Evolutionary conservation across 2,329 filamentous ascomycete genomes (phyloP).

Genomic region (Simplicillium sp.): DNA sequence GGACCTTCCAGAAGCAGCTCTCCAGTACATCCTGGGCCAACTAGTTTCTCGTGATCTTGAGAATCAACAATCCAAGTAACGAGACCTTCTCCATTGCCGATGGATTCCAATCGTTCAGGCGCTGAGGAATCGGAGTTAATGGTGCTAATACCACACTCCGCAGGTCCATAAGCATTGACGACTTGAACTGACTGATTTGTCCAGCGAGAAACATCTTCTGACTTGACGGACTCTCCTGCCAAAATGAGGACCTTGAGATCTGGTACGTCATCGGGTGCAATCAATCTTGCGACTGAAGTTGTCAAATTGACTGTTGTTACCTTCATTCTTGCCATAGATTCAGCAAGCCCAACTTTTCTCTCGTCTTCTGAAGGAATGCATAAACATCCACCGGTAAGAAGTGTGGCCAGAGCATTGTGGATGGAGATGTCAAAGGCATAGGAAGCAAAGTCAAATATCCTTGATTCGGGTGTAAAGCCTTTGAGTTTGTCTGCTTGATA

Average conservation of each 20-base stretch:
- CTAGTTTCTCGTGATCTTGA: slow-evolving; percentile 5
- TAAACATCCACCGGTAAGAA: not conserved
- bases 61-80: slow-evolving; percentile 7
- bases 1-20: slow-evolving; percentile 9
- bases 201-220: not conserved
- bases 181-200: not conserved
- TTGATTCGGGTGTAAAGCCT: not conserved
- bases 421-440: slow-evolving; percentile 1
- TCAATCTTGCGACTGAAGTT: not conserved
- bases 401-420: not conserved
- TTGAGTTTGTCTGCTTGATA: not conserved
- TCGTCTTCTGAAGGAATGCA: slow-evolving; percentile 1
- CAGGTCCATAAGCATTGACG: slow-evolving; percentile 1
- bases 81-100: not conserved
- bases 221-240: not conserved
- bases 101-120: not conserved
- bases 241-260: not conserved
- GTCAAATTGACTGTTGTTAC: not conserved
- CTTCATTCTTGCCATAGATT: not conserved
- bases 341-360: not conserved
- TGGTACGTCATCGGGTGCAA: not conserved
- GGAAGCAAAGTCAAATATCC: slow-evolving; percentile 1
- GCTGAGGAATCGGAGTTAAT: not conserved
- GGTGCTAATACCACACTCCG: not conserved
- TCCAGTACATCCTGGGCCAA: slow-evolving; percentile 3